phyloP scores from a whole-genome alignment of 257 asterid genomes.

The Thymus quinquecostatus region DNA sequence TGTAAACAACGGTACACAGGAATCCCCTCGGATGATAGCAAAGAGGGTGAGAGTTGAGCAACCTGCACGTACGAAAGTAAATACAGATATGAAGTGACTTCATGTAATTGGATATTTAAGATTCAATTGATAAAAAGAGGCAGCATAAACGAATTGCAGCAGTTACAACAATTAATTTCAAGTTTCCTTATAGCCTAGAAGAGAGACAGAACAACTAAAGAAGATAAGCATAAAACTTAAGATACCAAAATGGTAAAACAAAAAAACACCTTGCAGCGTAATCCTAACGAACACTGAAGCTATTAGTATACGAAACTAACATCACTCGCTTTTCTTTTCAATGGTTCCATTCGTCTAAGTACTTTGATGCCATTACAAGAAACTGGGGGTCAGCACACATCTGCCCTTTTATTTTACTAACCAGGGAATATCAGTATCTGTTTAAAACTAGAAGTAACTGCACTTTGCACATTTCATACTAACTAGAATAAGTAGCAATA shows the following conservation, averaged over 20 bases:
- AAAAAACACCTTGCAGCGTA: not conserved
- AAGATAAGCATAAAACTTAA: not conserved
- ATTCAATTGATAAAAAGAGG: conserved; percentile 1
- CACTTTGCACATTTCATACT: conserved; percentile 1
- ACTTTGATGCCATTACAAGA: not conserved
- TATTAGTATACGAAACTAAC: conserved; percentile 2
- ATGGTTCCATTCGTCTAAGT: conserved; percentile 13
- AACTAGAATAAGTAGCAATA: not conserved
- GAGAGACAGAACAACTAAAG: not conserved
- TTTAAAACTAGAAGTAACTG: conserved; percentile 7
- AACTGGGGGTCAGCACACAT: conserved; percentile 3
- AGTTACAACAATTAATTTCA: too few species aligned
- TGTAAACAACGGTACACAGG: conserved; percentile 93
- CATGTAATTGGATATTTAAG: conserved; percentile 2
- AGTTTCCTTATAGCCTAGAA: not conserved
- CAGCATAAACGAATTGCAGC: not conserved
- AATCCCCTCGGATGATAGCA: conserved; percentile 77
- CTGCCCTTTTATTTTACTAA: not conserved
- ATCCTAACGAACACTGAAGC: not conserved
- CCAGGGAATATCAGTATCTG: not conserved
- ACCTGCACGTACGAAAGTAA: conserved; percentile 57
- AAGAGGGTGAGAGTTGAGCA: conserved; percentile 89
- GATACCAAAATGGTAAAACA: not conserved
- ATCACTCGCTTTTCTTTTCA: not conserved
- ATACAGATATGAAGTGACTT: not conserved